Conservation (phyloP, 768 basidiomycete species). For the Termitomyces sp. region DNA sequence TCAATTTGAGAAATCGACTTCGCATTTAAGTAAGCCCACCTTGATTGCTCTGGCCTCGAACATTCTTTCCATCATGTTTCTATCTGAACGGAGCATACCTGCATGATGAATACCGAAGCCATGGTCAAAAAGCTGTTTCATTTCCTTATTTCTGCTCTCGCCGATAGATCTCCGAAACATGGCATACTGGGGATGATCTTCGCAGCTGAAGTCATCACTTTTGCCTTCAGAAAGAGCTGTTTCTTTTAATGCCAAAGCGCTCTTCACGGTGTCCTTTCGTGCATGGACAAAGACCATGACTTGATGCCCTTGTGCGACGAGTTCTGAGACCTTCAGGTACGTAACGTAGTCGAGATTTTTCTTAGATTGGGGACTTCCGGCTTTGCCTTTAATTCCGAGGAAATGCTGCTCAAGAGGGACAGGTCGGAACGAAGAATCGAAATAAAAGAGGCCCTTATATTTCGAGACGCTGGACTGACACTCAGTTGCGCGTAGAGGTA, state of each 20-base stretch:
- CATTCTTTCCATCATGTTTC: conserved; percentile 93
- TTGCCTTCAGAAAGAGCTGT: conserved; percentile 65
- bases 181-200: conserved; percentile 74
- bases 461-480: conserved; percentile 65
- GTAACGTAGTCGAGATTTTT: conserved; percentile 85
- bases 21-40: conserved; percentile 32
- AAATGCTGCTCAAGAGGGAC: conserved; percentile 98
- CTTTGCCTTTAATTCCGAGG: conserved; percentile 87
- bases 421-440: conserved; percentile 95
- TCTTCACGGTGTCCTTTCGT: conserved; percentile 95
- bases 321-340: conserved; percentile 84
- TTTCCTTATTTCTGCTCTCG: conserved; percentile 87
- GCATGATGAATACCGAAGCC: conserved; percentile 99
- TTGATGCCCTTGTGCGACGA: conserved; percentile 91
- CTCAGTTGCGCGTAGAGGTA: not conserved
- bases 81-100: conserved; percentile 91
- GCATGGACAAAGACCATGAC: conserved; percentile 99
- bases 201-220: conserved; percentile 72
- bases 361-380: conserved; percentile 63
- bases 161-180: conserved; percentile 74
- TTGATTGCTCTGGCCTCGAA: conserved; percentile 91
- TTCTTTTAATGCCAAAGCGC: conserved; percentile 77
- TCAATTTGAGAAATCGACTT: not conserved
- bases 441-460: conserved; percentile 88
- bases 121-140: conserved; percentile 87